These are phyloP conservation scores for Heritiera fomes DNA, from an alignment of 345 rosid species.

Conservation along the genomic window DNA sequence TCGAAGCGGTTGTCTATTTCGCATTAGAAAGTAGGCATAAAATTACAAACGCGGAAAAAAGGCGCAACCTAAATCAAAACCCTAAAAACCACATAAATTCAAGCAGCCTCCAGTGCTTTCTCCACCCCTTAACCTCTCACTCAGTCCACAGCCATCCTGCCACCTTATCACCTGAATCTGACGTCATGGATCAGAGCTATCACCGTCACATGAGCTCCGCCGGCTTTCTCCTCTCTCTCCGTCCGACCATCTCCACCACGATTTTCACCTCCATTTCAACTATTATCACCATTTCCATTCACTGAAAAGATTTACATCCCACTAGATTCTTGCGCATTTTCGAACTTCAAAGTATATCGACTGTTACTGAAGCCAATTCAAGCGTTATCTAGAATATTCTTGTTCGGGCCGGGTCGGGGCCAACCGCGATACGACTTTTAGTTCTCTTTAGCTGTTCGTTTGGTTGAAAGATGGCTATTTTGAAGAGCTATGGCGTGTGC, in stretches of 20 bases:
- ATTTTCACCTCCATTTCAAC: slow-evolving; percentile 25
- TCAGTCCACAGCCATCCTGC: background rate
- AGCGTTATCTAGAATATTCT: background rate
- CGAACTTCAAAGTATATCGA: background rate
- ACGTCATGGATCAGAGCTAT: slow-evolving; percentile 16
- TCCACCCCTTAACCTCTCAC: background rate
- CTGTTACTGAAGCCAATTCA: background rate
- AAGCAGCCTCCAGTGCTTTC: slow-evolving; percentile 12
- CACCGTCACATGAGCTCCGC: slow-evolving; percentile 11
- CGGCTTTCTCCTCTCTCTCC: background rate
- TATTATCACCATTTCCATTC: slow-evolving; percentile 24
- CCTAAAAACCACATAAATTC: slow-evolving; percentile 18
- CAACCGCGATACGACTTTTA: background rate
- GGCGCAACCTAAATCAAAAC: slow-evolving; percentile 11
- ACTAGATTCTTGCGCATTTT: background rate
- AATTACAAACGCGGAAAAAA: background rate
- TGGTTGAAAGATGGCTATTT: slow-evolving; percentile 36
- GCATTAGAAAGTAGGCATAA: background rate
- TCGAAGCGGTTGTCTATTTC: background rate
- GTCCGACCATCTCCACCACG: slow-evolving; percentile 10
- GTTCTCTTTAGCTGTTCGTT: background rate
- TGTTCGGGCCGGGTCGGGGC: background rate
- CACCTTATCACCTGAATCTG: background rate
- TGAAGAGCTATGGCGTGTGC: slow-evolving; percentile 44
- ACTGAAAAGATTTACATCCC: slow-evolving; percentile 6